Evolutionary conservation across 2,329 filamentous ascomycete genomes (phyloP), one percentile per base, ranked within the genome.

Genomic region (Drechmeria coniospora): DNA sequence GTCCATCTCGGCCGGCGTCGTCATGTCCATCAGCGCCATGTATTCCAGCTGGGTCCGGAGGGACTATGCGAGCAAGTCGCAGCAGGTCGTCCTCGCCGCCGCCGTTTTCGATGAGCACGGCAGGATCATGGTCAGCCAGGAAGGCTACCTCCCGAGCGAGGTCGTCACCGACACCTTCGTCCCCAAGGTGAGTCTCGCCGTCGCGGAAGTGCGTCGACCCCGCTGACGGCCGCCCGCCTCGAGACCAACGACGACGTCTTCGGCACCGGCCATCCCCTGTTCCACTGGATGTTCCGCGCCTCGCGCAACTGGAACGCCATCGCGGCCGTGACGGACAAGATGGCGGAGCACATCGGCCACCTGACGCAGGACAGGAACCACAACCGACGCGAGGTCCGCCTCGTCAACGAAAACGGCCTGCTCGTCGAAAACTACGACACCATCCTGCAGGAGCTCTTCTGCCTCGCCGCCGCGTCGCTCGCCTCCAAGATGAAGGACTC

Each of bases 211-310:
- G 6, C 17, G 6, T 21, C 18, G 10, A 21, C 11, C 8, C 4
- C 8, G 17, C n/a, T 24, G 7, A 11, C 5, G 9, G 21, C 7
- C n/a, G n/a, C n/a, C n/a, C n/a, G n/a, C n/a, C n/a, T n/a, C n/a
- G n/a, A 32, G 28, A 23, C 40, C 38, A 30, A 46, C 20, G 20
- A 29, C 23, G 81, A 92, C 34, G 69, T 75, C 10, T 86, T 93
- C 42, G 74, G 73, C 31, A 73, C 74, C 15, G 68, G 71, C 1
- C 82, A 92, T 45, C 71, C 79, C 0, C 71, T 86, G 2, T 92
- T 90, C 50, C 72, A 84, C 27, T 92, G 84, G 84, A 76, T 90
- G 43, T 92, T 80, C 45, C 70, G 79, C 31, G 79, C 82, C 3
- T 81, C 79, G 6, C 67, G 74, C 32, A 78, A 84, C 48, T 93